Percentiles rank a stretch among this genome's conserved stretches.
These are phyloP conservation scores for Metschnikowia cubensis DNA, from an alignment of 805 yeast species.

Conservation along the genomic window DNA sequence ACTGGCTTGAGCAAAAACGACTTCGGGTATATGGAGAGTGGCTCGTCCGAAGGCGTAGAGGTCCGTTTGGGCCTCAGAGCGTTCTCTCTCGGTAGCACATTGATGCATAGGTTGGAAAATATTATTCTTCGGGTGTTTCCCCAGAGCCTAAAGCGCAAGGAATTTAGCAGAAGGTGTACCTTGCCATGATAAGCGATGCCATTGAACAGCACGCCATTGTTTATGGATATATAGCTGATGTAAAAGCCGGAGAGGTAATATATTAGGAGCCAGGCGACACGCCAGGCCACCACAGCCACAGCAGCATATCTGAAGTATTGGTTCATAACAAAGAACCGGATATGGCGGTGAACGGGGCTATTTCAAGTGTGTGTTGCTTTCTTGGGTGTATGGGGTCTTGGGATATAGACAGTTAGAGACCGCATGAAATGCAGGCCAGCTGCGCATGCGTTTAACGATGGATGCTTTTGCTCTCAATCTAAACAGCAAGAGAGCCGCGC, in stretches of 20 bases:
- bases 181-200: slow-evolving; percentile 20
- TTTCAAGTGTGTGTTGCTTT: background rate
- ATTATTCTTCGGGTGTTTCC: slow-evolving; percentile 33
- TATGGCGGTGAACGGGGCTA: background rate
- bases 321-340: slow-evolving; percentile 2
- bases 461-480: slow-evolving; percentile 1
- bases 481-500: slow-evolving; percentile 5
- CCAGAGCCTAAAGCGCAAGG: slow-evolving; percentile 35
- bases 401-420: background rate
- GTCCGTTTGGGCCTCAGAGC: background rate
- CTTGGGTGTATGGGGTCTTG: background rate
- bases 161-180: slow-evolving; percentile 17
- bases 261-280: slow-evolving; percentile 28
- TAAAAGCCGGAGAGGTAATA: slow-evolving; percentile 31
- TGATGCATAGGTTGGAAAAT: slow-evolving; percentile 21
- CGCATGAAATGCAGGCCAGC: slow-evolving; percentile 4
- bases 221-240: slow-evolving; percentile 29
- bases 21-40: slow-evolving; percentile 11
- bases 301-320: slow-evolving; percentile 6
- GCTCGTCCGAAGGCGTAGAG: background rate
- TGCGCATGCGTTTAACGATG: background rate
- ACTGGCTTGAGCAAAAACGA: background rate
- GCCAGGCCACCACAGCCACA: slow-evolving; percentile 22
- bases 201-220: slow-evolving; percentile 38
- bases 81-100: background rate